Conservation (phyloP, 1,139 yeast genomes). For the Spencermartinsiella ligniputridi region DNA sequence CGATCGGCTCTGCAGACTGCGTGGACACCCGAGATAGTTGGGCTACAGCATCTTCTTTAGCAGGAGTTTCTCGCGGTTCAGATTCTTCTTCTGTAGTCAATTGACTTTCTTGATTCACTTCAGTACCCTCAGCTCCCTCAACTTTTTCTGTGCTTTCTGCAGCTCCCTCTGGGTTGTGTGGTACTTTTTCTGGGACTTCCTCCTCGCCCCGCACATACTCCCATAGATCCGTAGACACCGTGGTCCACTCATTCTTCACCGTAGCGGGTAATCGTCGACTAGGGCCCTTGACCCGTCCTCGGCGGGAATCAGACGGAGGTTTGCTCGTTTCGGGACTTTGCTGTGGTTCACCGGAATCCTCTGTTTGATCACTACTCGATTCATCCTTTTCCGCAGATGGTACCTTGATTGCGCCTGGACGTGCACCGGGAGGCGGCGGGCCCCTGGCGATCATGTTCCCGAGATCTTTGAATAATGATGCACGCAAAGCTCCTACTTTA, state of each 20-base stretch:
- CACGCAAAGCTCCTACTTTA: constrained; percentile 31
- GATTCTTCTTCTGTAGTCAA: no score
- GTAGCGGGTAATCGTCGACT: constrained; percentile 70
- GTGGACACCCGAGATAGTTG: not conserved
- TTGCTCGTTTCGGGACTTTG: constrained; percentile 17
- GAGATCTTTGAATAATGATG: constrained; percentile 33
- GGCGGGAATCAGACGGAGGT: constrained; percentile 36
- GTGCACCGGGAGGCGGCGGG: constrained; percentile 28
- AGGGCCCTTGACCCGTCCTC: constrained; percentile 68
- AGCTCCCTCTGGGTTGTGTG: not conserved
- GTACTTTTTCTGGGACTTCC: not conserved
- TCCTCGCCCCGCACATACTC: constrained; percentile 1
- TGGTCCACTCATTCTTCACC: constrained; percentile 28
- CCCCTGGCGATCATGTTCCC: constrained; percentile 32
- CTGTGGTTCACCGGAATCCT: constrained; percentile 7
- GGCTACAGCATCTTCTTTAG: not conserved
- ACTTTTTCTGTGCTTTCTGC: not conserved
- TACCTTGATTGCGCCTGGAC: constrained; percentile 20
- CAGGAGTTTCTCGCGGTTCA: not conserved
- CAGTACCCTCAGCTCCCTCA: no score
- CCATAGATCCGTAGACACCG: constrained; percentile 27
- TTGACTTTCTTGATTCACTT: no score
- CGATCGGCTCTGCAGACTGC: not conserved
- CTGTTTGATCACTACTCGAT: constrained; percentile 12
- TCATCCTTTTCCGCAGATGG: constrained; percentile 15